These are phyloP conservation scores for Suillus plorans DNA, from an alignment of 768 basidiomycete genomes.

Conservation along the genomic window DNA sequence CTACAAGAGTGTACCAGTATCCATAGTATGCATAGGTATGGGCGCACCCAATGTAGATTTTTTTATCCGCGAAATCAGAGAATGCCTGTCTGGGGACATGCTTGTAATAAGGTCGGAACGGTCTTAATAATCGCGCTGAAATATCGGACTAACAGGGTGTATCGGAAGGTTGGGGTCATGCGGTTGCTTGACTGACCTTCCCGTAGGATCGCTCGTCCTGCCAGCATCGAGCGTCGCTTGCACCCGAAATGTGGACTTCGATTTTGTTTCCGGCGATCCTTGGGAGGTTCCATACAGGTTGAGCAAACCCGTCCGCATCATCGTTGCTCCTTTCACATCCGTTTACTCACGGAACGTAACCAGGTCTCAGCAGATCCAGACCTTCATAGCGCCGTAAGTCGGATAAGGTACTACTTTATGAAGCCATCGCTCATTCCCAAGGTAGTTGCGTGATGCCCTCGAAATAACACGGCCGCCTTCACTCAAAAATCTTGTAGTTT, in stretches of 20 bases:
- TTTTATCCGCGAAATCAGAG: slow-evolving; percentile 78
- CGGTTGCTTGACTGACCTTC: slow-evolving; percentile 64
- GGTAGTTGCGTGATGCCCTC: slow-evolving; percentile 48
- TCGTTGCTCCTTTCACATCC: neutral
- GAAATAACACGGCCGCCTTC: slow-evolving; percentile 43
- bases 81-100: slow-evolving; percentile 66
- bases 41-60: slow-evolving; percentile 83
- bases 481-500: slow-evolving; percentile 38
- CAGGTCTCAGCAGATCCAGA: slow-evolving; percentile 61
- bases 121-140: slow-evolving; percentile 1
- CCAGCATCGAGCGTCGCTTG: slow-evolving; percentile 69
- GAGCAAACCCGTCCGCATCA: slow-evolving; percentile 55
- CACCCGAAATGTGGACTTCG: slow-evolving; percentile 74
- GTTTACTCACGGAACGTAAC: slow-evolving; percentile 9
- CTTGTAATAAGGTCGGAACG: slow-evolving; percentile 45
- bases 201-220: slow-evolving; percentile 75
- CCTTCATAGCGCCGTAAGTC: slow-evolving; percentile 50
- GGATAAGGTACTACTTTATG: neutral
- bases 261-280: slow-evolving; percentile 52
- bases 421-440: slow-evolving; percentile 9
- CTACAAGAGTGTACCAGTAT: slow-evolving; percentile 62
- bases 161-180: slow-evolving; percentile 73
- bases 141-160: neutral
- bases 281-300: slow-evolving; percentile 55
- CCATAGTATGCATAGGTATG: slow-evolving; percentile 82